Percentiles rank a stretch among this genome's conserved stretches.
Conservation (phyloP, 176 grass and related monocot species). For the Ampelocalamus luodianensis region DNA sequence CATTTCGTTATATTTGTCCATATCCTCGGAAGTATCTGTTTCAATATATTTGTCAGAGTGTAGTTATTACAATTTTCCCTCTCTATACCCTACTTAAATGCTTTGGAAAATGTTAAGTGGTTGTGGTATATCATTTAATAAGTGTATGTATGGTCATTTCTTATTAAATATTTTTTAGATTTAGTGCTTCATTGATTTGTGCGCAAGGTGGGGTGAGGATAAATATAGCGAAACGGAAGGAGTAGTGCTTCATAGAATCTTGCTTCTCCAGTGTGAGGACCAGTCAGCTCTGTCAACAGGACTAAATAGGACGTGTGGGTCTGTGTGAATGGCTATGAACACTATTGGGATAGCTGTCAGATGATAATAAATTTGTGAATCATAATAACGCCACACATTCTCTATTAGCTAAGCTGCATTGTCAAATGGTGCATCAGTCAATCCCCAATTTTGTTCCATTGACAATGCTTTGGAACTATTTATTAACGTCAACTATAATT, state of each 20-base stretch:
- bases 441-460: background rate
- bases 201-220: too few species aligned
- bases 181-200: too few species aligned
- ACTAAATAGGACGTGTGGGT: background rate
- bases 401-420: background rate
- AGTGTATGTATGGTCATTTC: too few species aligned
- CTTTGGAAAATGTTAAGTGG: too few species aligned
- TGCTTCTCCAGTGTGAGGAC: background rate
- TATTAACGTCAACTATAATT: conserved; percentile 24
- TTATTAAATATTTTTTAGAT: too few species aligned
- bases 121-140: too few species aligned
- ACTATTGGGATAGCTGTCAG: background rate
- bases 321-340: background rate
- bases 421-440: background rate
- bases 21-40: too few species aligned
- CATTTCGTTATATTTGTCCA: too few species aligned
- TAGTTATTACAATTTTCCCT: too few species aligned
- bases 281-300: background rate
- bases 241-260: background rate
- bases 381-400: background rate
- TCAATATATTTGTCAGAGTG: too few species aligned
- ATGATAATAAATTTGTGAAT: background rate
- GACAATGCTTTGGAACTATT: background rate
- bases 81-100: too few species aligned
- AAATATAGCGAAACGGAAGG: too few species aligned